These are phyloP conservation scores for Saussurea involucrata DNA, from an alignment of 129 eudicot species.

Conservation along the genomic window DNA sequence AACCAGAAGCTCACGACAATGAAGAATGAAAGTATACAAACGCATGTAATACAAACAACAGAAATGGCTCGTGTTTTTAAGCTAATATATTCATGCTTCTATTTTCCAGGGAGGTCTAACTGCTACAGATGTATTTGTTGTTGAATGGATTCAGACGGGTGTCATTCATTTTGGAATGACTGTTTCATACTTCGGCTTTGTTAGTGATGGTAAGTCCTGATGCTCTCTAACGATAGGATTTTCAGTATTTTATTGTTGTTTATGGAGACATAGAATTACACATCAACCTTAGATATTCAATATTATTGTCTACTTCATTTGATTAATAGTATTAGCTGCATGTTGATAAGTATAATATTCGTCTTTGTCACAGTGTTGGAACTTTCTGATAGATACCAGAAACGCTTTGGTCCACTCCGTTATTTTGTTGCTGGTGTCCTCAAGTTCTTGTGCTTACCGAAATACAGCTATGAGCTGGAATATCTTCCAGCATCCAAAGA, in stretches of 20 bases:
- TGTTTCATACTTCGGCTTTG: conserved; percentile 90
- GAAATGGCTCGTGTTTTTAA: neutral
- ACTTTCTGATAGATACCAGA: conserved; percentile 91
- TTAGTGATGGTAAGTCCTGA: conserved; percentile 79
- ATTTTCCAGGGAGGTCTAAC: conserved; percentile 94
- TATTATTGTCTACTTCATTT: neutral
- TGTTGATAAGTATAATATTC: conserved; percentile 3
- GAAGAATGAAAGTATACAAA: neutral
- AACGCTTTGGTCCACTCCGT: conserved; percentile 93
- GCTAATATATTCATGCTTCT: conserved; percentile 10
- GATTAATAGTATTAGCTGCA: neutral
- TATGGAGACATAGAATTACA: conserved; percentile 1
- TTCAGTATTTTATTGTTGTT: neutral
- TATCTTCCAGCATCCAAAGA: conserved; percentile 71
- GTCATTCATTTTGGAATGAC: conserved; percentile 92
- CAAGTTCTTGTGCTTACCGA: conserved; percentile 87
- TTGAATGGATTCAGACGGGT: conserved; percentile 90
- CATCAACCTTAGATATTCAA: neutral
- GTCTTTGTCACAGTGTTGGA: conserved; percentile 64
- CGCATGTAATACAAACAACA: neutral
- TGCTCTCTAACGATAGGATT: neutral
- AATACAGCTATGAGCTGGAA: conserved; percentile 83
- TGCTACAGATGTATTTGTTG: conserved; percentile 97
- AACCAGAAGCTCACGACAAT: neutral
- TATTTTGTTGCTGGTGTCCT: conserved; percentile 95